These are phyloP conservation scores for Amaranthus hypochondriacus DNA, from an alignment of 148 eudicot species.

Conservation along the genomic window DNA sequence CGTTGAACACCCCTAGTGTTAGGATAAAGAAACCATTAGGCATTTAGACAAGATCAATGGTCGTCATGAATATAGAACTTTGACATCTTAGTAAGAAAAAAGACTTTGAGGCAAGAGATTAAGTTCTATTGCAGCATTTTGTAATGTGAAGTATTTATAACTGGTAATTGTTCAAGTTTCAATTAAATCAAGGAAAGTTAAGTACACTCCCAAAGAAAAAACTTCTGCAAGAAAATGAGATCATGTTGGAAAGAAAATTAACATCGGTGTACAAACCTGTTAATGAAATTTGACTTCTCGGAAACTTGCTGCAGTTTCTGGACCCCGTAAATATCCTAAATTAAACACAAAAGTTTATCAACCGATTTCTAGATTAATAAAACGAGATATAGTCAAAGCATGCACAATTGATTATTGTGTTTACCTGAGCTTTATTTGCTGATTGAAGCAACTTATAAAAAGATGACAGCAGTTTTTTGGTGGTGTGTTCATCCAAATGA, in stretches of 20 bases:
- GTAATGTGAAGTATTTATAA: no score
- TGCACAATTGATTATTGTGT: neutral
- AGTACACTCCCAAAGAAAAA: neutral
- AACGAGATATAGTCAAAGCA: neutral
- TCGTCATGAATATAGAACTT: neutral
- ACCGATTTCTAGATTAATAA: neutral
- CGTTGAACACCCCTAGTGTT: no score
- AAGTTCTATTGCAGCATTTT: no score
- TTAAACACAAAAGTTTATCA: neutral
- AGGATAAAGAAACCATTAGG: no score
- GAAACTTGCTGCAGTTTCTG: slow-evolving; percentile 67
- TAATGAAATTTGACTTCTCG: slow-evolving; percentile 59
- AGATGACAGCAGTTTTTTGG: slow-evolving; percentile 46
- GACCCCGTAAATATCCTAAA: slow-evolving; percentile 86
- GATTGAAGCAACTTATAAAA: slow-evolving; percentile 57
- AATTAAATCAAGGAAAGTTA: no score
- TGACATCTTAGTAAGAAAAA: neutral
- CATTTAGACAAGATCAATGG: neutral
- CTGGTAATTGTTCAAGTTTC: no score
- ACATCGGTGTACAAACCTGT: slow-evolving; percentile 44
- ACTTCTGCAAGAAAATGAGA: neutral
- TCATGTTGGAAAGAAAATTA: slow-evolving; percentile 4
- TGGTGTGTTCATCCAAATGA: slow-evolving; percentile 50
- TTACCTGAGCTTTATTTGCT: slow-evolving; percentile 63
- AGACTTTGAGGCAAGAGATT: neutral